Conservation (phyloP, 176 grass and related monocot genomes). For the Carex kokanica region DNA sequence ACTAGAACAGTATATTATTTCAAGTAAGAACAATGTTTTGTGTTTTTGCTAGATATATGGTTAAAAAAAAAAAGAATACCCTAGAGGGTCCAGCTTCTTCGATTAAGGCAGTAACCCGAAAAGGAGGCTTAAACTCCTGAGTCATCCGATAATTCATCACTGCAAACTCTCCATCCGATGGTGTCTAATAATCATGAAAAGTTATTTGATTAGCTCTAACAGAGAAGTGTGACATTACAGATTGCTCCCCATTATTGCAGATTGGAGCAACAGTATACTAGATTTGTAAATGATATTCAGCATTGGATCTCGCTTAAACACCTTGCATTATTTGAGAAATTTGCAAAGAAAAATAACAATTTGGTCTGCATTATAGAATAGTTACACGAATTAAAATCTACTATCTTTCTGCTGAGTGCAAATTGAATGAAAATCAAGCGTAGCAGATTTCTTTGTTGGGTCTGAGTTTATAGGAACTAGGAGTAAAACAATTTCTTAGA, state of each 20-base stretch:
- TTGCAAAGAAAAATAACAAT: background rate
- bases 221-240: constrained; percentile 11
- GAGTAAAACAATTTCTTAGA: background rate
- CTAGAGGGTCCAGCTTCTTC: constrained; percentile 86
- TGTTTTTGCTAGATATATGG: background rate
- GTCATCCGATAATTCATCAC: constrained; percentile 99
- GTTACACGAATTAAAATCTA: background rate
- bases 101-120: constrained; percentile 79
- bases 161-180: constrained; percentile 91
- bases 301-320: constrained; percentile 1
- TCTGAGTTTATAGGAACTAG: background rate
- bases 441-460: background rate
- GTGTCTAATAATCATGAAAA: constrained; percentile 57
- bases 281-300: background rate
- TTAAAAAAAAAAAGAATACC: constrained; percentile 38
- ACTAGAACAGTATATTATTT: constrained; percentile 7
- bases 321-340: background rate
- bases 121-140: constrained; percentile 95
- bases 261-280: background rate
- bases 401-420: background rate
- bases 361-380: constrained; percentile 5
- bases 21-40: constrained; percentile 22
- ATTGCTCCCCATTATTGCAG: constrained; percentile 16
- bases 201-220: constrained; percentile 24
- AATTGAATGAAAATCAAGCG: background rate